Evolutionary conservation across 257 asterid genomes (phyloP).

Genomic region (Asclepias syriaca): DNA sequence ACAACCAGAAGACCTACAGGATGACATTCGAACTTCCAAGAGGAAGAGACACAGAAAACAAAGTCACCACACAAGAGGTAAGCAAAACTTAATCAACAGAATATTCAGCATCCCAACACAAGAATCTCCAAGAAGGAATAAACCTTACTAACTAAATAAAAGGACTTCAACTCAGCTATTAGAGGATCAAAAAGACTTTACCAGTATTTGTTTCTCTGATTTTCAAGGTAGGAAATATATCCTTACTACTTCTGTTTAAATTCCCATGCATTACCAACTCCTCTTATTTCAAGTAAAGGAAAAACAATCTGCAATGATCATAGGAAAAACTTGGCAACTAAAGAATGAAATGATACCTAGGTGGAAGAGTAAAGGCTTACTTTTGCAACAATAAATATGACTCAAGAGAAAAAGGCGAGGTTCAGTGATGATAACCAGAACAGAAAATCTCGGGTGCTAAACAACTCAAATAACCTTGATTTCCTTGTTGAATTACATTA

Average conservation of each 20-base stretch:
- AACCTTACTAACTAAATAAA: too few species aligned
- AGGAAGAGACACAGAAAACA: neutral
- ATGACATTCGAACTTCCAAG: neutral
- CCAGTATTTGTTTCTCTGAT: neutral
- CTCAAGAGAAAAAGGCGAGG: neutral
- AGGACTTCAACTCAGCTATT: neutral
- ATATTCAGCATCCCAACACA: neutral
- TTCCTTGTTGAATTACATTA: neutral
- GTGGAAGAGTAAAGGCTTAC: neutral
- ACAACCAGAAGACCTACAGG: neutral
- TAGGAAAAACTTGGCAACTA: conserved; percentile 1
- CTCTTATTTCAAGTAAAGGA: neutral
- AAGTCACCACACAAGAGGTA: neutral
- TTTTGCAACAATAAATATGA: neutral
- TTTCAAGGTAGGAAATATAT: neutral
- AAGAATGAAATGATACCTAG: conserved; percentile 5
- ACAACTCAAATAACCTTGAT: neutral
- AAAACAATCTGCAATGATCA: neutral
- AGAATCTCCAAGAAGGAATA: neutral
- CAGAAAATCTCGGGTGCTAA: neutral
- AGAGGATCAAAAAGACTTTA: neutral
- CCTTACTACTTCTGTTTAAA: neutral
- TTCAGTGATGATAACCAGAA: neutral
- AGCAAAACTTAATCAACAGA: neutral
- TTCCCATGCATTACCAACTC: neutral